Percentiles rank a stretch among this genome's conserved stretches.
Evolutionary conservation across 2,329 filamentous ascomycete genomes (phyloP).

Genomic region (Endocalyx cinctus): DNA sequence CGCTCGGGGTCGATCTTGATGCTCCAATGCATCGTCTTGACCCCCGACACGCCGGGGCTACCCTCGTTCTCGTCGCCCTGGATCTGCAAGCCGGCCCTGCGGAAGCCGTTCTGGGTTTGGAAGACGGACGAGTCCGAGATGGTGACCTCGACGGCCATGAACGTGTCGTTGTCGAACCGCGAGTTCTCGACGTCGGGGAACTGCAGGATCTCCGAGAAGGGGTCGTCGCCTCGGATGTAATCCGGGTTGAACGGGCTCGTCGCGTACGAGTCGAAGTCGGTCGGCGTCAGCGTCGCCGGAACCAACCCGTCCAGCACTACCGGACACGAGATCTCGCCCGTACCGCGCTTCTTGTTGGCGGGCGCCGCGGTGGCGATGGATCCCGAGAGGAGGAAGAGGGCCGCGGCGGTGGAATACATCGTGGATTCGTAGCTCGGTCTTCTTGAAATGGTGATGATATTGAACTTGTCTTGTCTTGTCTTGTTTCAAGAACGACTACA

Average conservation of each 20-base stretch:
- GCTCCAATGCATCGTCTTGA: slow-evolving; percentile 26
- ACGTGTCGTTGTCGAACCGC: slow-evolving; percentile 35
- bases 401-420: no score
- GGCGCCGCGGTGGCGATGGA: slow-evolving; percentile 14
- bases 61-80: slow-evolving; percentile 34
- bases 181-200: slow-evolving; percentile 23
- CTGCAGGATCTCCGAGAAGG: slow-evolving; percentile 22
- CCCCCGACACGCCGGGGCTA: slow-evolving; percentile 28
- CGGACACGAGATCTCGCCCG: slow-evolving; percentile 21
- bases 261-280: slow-evolving; percentile 27
- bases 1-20: slow-evolving; percentile 24
- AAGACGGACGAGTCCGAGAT: slow-evolving; percentile 40
- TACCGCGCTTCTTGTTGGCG: slow-evolving; percentile 14
- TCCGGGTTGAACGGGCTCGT: slow-evolving; percentile 27
- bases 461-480: no score
- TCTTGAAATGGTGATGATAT: no score
- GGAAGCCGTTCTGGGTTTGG: slow-evolving; percentile 40
- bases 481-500: no score
- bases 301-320: slow-evolving; percentile 23
- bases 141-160: slow-evolving; percentile 38
- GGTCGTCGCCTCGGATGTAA: slow-evolving; percentile 22
- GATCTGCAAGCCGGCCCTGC: slow-evolving; percentile 41
- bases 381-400: slow-evolving; percentile 1
- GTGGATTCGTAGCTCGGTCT: no score
- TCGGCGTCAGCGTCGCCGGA: slow-evolving; percentile 15